phyloP scores from a whole-genome alignment of 1,284 basidiomycete species.

The Exobasidium cylindrosporum region DNA sequence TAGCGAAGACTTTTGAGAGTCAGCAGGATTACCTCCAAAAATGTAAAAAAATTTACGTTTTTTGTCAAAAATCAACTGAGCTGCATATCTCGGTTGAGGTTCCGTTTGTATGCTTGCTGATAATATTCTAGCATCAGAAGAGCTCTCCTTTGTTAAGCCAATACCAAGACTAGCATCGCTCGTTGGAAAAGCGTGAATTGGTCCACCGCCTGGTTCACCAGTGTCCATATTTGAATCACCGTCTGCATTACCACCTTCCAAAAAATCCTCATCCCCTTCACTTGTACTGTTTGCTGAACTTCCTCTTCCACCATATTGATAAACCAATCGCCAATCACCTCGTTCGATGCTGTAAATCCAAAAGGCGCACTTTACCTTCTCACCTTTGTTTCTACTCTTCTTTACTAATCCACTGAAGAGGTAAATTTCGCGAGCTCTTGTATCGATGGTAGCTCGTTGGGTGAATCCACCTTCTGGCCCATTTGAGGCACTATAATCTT shows the following conservation, averaged over 20 bases:
- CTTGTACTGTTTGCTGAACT: not conserved
- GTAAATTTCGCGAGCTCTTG: slow-evolving; percentile 41
- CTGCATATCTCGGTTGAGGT: slow-evolving; percentile 42
- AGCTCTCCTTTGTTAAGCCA: not conserved
- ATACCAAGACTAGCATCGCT: not conserved
- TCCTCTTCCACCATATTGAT: slow-evolving; percentile 28
- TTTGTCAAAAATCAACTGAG: slow-evolving; percentile 54
- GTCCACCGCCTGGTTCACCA: slow-evolving; percentile 14
- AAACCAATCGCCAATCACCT: slow-evolving; percentile 36
- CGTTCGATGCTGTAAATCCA: slow-evolving; percentile 45
- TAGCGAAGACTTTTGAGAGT: slow-evolving; percentile 19
- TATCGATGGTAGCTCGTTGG: slow-evolving; percentile 50
- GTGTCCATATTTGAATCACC: slow-evolving; percentile 24
- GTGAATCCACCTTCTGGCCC: slow-evolving; percentile 54
- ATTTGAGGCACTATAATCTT: slow-evolving; percentile 28
- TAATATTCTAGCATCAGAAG: not conserved
- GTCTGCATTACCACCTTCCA: slow-evolving; percentile 26
- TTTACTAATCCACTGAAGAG: slow-evolving; percentile 47
- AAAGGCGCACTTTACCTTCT: slow-evolving; percentile 27
- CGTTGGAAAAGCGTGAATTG: slow-evolving; percentile 8
- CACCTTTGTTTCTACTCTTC: slow-evolving; percentile 27
- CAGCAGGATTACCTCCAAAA: slow-evolving; percentile 54
- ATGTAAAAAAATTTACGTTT: slow-evolving; percentile 49
- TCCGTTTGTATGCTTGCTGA: not conserved
- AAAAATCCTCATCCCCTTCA: slow-evolving; percentile 1